Percentiles rank a stretch among this genome's conserved stretches.
These are phyloP conservation scores for Cladosporium oxysporum DNA, from an alignment of 2,329 filamentous ascomycete species.

Conservation along the genomic window DNA sequence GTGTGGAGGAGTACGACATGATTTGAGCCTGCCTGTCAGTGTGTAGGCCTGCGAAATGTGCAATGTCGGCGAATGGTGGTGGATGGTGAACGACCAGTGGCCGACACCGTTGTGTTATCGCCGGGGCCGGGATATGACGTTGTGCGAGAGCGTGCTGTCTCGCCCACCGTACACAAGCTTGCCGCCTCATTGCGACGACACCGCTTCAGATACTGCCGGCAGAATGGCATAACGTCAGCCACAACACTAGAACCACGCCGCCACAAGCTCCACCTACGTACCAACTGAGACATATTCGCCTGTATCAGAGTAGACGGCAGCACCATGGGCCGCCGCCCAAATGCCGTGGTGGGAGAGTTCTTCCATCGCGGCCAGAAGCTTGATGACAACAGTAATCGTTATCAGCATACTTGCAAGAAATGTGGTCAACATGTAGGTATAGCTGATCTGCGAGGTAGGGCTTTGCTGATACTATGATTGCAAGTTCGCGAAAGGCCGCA, in stretches of 20 bases:
- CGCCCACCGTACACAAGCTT: constrained; percentile 13
- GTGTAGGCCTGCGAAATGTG: not conserved
- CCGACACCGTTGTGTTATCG: not conserved
- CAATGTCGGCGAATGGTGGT: not conserved
- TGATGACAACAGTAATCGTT: constrained; percentile 85
- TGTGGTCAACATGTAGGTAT: constrained; percentile 69
- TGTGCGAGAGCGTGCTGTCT: not conserved
- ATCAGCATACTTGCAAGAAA: constrained; percentile 85
- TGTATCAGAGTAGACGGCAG: not conserved
- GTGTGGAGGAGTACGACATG: constrained; percentile 18
- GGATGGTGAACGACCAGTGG: not conserved
- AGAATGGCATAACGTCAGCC: not conserved
- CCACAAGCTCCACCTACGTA: not conserved
- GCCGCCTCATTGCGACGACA: constrained; percentile 11
- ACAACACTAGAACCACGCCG: not conserved
- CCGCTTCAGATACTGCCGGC: constrained; percentile 19
- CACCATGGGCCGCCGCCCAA: constrained; percentile 77
- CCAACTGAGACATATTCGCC: not conserved
- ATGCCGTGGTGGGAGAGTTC: constrained; percentile 81
- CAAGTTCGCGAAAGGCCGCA: constrained; percentile 80
- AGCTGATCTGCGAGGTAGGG: constrained; percentile 3
- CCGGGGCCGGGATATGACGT: constrained; percentile 11
- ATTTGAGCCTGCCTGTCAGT: not conserved
- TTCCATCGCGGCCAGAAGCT: constrained; percentile 86
- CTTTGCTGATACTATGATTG: not conserved